Evolutionary conservation across 495 filamentous ascomycete genomes (phyloP).

Genomic region (Tuber indicum): DNA sequence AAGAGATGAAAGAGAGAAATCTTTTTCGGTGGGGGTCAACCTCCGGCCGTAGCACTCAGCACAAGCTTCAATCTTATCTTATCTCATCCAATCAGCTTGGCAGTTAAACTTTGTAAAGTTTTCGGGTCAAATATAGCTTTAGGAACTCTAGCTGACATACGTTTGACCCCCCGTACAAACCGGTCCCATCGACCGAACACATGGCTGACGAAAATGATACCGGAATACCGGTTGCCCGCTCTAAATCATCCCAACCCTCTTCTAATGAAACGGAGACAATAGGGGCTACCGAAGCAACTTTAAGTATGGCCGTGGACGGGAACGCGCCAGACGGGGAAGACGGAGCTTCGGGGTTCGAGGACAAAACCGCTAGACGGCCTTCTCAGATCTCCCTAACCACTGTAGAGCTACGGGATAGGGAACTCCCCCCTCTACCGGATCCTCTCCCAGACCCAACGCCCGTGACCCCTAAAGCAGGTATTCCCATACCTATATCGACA

Average conservation of each 20-base stretch:
- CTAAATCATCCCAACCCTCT: conserved; percentile 20
- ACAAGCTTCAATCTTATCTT: neutral
- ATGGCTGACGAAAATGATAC: conserved; percentile 37
- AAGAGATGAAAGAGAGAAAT: neutral
- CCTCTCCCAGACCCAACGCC: conserved; percentile 29
- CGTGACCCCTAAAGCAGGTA: conserved; percentile 30
- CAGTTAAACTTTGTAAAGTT: neutral
- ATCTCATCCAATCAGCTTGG: neutral
- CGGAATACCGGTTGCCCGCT: conserved; percentile 11
- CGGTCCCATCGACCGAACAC: conserved; percentile 22
- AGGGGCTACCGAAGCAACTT: conserved; percentile 18
- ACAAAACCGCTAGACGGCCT: neutral
- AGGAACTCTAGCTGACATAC: too few relatives aligned
- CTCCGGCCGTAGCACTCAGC: neutral
- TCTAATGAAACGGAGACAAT: conserved; percentile 16
- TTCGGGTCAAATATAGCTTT: neutral
- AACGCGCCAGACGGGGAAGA: conserved; percentile 26
- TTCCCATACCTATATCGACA: conserved; percentile 37
- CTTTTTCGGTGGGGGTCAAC: neutral
- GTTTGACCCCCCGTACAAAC: neutral
- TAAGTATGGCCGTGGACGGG: conserved; percentile 28
- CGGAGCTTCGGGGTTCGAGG: conserved; percentile 10
- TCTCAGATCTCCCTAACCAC: conserved; percentile 20
- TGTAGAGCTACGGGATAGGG: conserved; percentile 25
- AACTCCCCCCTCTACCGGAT: conserved; percentile 31